Evolutionary conservation across 2,329 filamentous ascomycete genomes (phyloP).

Genomic region (Emergomyces africanus): DNA sequence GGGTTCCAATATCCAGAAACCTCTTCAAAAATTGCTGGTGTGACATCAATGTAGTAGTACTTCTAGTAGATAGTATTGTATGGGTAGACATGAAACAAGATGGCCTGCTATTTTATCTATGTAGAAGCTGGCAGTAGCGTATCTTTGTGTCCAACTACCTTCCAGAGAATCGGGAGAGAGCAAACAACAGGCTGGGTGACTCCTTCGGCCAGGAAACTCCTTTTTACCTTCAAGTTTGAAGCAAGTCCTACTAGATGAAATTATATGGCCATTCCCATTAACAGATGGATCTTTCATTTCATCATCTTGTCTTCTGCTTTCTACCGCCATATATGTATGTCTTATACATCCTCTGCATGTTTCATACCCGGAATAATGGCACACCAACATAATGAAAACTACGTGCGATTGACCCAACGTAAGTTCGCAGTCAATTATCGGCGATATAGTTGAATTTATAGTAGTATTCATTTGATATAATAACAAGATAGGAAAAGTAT

Average conservation of each 20-base stretch:
- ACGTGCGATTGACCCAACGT: background rate
- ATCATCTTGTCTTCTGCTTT: background rate
- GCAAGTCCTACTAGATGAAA: background rate
- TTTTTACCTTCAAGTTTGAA: background rate
- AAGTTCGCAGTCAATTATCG: background rate
- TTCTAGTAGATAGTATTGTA: too few relatives aligned
- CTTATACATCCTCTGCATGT: background rate
- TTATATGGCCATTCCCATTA: background rate
- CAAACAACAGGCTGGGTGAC: background rate
- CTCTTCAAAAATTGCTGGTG: background rate
- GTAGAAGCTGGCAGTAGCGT: too few relatives aligned
- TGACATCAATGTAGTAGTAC: background rate
- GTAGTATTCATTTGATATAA: background rate
- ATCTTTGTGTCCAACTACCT: background rate
- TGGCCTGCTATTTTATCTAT: too few relatives aligned
- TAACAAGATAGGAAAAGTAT: slow-evolving; percentile 5
- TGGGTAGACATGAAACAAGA: too few relatives aligned
- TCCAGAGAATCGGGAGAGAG: background rate
- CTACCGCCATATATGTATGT: background rate
- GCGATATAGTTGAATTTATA: background rate
- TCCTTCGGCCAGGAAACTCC: background rate
- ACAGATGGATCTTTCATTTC: background rate
- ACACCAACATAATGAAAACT: too few relatives aligned
- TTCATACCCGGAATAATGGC: background rate
- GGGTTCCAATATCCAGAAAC: background rate